phyloP scores from a whole-genome alignment of 2,329 filamentous ascomycete genomes.

The Hypoxylon sp. region DNA sequence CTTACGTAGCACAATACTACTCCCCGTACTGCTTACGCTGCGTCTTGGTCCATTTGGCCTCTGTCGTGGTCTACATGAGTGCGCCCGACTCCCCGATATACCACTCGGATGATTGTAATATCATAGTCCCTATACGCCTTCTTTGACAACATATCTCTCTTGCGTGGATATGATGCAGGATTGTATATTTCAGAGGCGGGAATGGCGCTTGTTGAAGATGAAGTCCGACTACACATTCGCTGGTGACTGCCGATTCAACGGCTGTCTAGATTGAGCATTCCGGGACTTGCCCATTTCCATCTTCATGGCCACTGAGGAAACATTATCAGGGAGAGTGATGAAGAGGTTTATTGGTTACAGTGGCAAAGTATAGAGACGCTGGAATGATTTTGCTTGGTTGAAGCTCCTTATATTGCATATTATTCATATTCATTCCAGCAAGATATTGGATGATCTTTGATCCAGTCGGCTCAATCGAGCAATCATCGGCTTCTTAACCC shows the following conservation, averaged over 20 bases:
- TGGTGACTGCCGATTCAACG: conserved; percentile 3
- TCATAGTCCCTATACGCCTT: conserved; percentile 7
- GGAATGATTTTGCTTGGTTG: neutral
- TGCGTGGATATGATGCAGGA: conserved; percentile 3
- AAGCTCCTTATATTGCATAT: conserved; percentile 10
- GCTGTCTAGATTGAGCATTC: conserved; percentile 7
- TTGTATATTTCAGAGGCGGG: conserved; percentile 26
- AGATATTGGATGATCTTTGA: conserved; percentile 8
- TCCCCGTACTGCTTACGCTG: conserved; percentile 12
- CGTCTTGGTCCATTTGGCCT: conserved; percentile 24
- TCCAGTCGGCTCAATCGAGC: conserved; percentile 6
- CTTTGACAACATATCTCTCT: conserved; percentile 16
- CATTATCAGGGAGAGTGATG: conserved; percentile 10
- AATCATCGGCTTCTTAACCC: neutral
- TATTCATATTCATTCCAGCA: conserved; percentile 3
- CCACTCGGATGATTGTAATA: conserved; percentile 17
- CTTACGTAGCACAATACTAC: conserved; percentile 30
- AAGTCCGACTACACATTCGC: conserved; percentile 1
- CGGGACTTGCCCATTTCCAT: neutral
- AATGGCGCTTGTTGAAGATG: conserved; percentile 23
- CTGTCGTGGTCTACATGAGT: conserved; percentile 13
- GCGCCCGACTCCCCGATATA: conserved; percentile 37
- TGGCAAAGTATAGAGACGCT: conserved; percentile 5
- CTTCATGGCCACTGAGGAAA: conserved; percentile 1
- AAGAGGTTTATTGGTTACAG: conserved; percentile 8